phyloP scores from a whole-genome alignment of 2,329 filamentous ascomycete species.

The Colletotrichum viniferum region DNA sequence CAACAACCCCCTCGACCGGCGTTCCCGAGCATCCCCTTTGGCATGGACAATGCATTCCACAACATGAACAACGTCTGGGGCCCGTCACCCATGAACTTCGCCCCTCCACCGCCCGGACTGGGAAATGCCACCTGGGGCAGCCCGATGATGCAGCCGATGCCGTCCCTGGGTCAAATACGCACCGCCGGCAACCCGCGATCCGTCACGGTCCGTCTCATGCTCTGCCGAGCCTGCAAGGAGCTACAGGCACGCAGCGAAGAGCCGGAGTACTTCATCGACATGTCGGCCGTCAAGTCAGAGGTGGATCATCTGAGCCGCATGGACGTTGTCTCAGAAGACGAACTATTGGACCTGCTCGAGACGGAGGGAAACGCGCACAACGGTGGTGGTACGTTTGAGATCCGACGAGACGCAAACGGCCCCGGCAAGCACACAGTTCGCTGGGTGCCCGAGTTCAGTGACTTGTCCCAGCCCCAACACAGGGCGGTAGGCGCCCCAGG shows the following conservation, averaged over 20 bases:
- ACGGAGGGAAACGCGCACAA: slow-evolving; percentile 87
- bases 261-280: slow-evolving; percentile 70
- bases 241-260: slow-evolving; percentile 47
- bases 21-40: slow-evolving; percentile 46
- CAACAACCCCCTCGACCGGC: slow-evolving; percentile 53
- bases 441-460: slow-evolving; percentile 58
- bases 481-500: slow-evolving; percentile 63
- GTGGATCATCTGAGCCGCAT: slow-evolving; percentile 28
- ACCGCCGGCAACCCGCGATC: slow-evolving; percentile 14
- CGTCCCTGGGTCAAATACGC: slow-evolving; percentile 5
- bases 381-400: slow-evolving; percentile 86
- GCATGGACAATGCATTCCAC: slow-evolving; percentile 43
- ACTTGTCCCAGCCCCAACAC: slow-evolving; percentile 39
- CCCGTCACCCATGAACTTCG: slow-evolving; percentile 34
- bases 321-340: slow-evolving; percentile 55
- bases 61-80: slow-evolving; percentile 45
- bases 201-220: slow-evolving; percentile 71
- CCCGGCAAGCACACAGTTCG: slow-evolving; percentile 49
- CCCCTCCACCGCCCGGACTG: slow-evolving; percentile 49
- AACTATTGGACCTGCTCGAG: slow-evolving; percentile 85
- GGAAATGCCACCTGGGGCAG: slow-evolving; percentile 41
- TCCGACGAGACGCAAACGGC: slow-evolving; percentile 55
- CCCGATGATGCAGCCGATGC: slow-evolving; percentile 13
- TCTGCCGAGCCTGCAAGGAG: slow-evolving; percentile 79
- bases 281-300: slow-evolving; percentile 70